These are phyloP conservation scores for Colletotrichum abscissum DNA, from an alignment of 2,329 filamentous ascomycete genomes.

Conservation along the genomic window DNA sequence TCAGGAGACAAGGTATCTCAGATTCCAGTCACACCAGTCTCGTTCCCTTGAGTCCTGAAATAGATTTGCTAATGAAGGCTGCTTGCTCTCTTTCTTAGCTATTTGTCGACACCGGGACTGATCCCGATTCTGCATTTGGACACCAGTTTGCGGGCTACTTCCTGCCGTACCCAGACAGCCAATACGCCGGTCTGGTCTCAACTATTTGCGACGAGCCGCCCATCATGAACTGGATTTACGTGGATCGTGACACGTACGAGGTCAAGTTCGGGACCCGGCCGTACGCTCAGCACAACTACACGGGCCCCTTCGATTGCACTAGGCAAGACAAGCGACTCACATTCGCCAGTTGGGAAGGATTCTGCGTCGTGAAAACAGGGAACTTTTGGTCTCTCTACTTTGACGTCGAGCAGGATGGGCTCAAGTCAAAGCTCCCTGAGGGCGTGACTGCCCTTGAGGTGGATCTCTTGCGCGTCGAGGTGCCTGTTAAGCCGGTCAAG, in stretches of 20 bases:
- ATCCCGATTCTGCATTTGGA: conserved; percentile 46
- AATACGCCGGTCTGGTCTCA: conserved; percentile 58
- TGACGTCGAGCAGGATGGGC: not conserved
- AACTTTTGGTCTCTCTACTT: not conserved
- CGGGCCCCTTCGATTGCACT: not conserved
- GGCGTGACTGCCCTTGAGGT: not conserved
- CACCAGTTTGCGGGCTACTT: conserved; percentile 69
- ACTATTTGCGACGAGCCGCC: conserved; percentile 61
- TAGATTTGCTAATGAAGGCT: not conserved
- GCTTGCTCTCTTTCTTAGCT: not conserved
- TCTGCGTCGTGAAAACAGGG: not conserved
- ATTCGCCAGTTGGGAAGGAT: not conserved
- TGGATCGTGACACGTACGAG: conserved; percentile 57
- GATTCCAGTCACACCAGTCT: not conserved
- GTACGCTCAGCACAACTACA: conserved; percentile 48
- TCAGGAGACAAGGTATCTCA: not conserved
- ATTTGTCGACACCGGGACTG: not conserved
- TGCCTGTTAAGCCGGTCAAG: not conserved
- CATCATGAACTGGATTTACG: conserved; percentile 62
- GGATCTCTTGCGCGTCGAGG: not conserved
- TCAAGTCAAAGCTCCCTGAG: not conserved
- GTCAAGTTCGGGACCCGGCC: conserved; percentile 58
- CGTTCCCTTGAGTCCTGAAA: not conserved
- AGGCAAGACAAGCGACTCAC: not conserved
- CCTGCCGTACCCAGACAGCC: conserved; percentile 66